A percentile compares a stretch with the other conserved stretches of the same genome.
Conservation (phyloP, 1,284 basidiomycete species). For the Boletus mariae region DNA sequence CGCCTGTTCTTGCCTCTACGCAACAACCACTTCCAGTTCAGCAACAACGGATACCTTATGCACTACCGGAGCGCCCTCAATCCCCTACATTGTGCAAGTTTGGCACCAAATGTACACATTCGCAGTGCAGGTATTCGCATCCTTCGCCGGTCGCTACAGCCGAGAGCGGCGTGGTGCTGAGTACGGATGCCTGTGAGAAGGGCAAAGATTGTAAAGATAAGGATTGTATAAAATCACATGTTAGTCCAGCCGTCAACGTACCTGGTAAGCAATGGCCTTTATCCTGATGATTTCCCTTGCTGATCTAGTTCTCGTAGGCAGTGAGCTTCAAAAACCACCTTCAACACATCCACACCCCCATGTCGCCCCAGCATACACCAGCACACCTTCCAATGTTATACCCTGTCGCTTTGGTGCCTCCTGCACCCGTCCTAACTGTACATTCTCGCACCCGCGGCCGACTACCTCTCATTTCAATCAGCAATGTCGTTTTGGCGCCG, state of each 20-base stretch:
- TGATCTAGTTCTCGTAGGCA: slow-evolving; percentile 28
- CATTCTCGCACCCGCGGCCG: slow-evolving; percentile 63
- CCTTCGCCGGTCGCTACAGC: slow-evolving; percentile 88
- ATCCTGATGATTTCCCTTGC: background rate
- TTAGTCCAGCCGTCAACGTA: slow-evolving; percentile 76
- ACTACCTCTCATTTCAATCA: slow-evolving; percentile 38
- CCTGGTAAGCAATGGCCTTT: slow-evolving; percentile 42
- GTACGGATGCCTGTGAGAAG: slow-evolving; percentile 84
- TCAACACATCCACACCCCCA: slow-evolving; percentile 23
- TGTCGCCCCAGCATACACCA: slow-evolving; percentile 22
- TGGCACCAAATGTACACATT: slow-evolving; percentile 82
- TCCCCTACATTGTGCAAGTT: slow-evolving; percentile 91
- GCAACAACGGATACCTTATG: slow-evolving; percentile 42
- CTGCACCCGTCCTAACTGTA: slow-evolving; percentile 73
- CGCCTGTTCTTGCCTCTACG: slow-evolving; percentile 32
- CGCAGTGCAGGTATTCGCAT: slow-evolving; percentile 84
- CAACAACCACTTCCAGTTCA: slow-evolving; percentile 33
- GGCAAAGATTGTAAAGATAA: slow-evolving; percentile 85
- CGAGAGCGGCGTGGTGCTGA: slow-evolving; percentile 90
- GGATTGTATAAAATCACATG: slow-evolving; percentile 86
- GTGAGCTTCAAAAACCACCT: slow-evolving; percentile 42
- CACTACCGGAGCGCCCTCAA: slow-evolving; percentile 70
- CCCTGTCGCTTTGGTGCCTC: slow-evolving; percentile 72
- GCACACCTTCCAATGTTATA: slow-evolving; percentile 36
- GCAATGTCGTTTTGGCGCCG: slow-evolving; percentile 71